Evolutionary conservation across 495 filamentous ascomycete genomes (phyloP).

Genomic region (Hypomontagnella monticulosa): DNA sequence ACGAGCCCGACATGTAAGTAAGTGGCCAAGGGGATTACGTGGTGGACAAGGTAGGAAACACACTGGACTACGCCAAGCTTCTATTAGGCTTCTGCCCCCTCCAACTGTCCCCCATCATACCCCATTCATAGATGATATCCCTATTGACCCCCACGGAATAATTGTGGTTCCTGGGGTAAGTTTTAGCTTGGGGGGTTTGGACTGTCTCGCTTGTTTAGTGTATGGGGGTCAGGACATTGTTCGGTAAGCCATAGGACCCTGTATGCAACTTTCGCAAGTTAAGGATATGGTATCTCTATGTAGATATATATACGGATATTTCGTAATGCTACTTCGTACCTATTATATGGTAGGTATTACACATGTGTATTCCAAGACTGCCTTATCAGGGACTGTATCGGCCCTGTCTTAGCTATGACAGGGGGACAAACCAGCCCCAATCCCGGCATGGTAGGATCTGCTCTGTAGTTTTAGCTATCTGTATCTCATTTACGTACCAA

Average conservation of each 20-base stretch:
- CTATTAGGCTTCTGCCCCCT: background rate
- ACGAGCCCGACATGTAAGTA: too few species aligned
- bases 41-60: background rate
- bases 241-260: background rate
- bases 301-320: background rate
- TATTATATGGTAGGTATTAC: too few species aligned
- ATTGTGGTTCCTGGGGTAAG: background rate
- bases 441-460: conserved; percentile 21
- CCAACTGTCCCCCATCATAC: background rate
- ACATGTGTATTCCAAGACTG: background rate
- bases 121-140: background rate
- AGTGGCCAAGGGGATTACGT: too few species aligned
- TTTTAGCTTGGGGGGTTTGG: background rate
- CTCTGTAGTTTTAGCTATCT: conserved; percentile 15
- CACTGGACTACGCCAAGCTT: background rate
- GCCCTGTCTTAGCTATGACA: conserved; percentile 8
- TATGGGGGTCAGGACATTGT: background rate
- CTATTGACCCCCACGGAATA: background rate
- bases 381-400: background rate
- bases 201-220: background rate
- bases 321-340: background rate
- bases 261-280: background rate
- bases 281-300: too few species aligned
- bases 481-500: conserved; percentile 2
- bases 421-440: conserved; percentile 1